A percentile compares a stretch with the other conserved stretches of the same genome.
Conservation (phyloP, 768 basidiomycete genomes). For the Termitomyces sp. region DNA sequence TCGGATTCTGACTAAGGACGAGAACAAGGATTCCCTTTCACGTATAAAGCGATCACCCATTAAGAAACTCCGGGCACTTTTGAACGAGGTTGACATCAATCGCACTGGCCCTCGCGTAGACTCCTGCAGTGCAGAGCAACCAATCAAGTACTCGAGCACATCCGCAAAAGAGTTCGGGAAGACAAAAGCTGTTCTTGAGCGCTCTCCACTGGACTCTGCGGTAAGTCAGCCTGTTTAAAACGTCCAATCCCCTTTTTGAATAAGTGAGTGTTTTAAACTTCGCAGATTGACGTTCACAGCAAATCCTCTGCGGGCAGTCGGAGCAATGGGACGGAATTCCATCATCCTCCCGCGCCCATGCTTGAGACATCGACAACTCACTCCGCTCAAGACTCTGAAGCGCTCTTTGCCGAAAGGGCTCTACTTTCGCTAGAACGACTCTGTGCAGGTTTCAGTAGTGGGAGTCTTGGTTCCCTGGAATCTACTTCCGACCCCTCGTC, state of each 20-base stretch:
- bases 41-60: background rate
- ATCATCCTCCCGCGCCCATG: background rate
- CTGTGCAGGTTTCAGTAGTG: conserved; percentile 24
- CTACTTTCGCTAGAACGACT: conserved; percentile 19
- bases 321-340: background rate
- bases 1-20: conserved; percentile 10
- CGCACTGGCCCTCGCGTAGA: background rate
- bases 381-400: background rate
- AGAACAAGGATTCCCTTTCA: conserved; percentile 7
- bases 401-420: conserved; percentile 5
- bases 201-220: background rate
- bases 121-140: background rate
- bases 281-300: background rate
- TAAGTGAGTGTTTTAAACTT: background rate
- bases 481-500: conserved; percentile 9
- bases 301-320: background rate
- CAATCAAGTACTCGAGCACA: background rate
- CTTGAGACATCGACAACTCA: background rate
- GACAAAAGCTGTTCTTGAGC: conserved; percentile 13
- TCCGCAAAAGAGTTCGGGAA: conserved; percentile 17
- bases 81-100: conserved; percentile 12
- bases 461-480: conserved; percentile 28
- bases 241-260: background rate
- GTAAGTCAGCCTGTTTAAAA: background rate
- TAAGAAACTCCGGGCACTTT: conserved; percentile 6